Evolutionary conservation across 495 filamentous ascomycete species (phyloP).

Genomic region (Penicillium atrosanguineum): DNA sequence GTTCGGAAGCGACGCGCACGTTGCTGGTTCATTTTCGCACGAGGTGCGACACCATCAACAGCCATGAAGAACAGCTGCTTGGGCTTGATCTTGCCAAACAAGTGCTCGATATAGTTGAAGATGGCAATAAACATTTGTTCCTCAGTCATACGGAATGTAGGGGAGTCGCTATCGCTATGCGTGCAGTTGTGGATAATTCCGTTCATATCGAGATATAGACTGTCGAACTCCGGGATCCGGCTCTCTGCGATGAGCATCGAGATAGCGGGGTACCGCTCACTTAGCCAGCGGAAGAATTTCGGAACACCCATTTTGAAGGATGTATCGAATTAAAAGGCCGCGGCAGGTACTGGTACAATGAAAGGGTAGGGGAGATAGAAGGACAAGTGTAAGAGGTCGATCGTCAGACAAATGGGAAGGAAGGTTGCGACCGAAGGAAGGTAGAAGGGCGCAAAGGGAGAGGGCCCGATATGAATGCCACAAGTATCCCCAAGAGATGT

Average conservation of each 20-base stretch:
- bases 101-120: constrained; percentile 99
- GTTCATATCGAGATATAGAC: constrained; percentile 98
- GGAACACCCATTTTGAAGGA: constrained; percentile 75
- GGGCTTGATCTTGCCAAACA: constrained; percentile 98
- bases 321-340: background rate
- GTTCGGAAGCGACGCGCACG: constrained; percentile 93
- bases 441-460: background rate
- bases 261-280: constrained; percentile 97
- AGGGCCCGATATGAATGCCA: background rate
- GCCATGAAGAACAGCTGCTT: constrained; percentile 99
- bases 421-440: constrained; percentile 4
- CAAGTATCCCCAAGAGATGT: background rate
- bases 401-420: background rate
- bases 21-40: constrained; percentile 99
- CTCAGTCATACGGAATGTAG: constrained; percentile 90
- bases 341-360: background rate
- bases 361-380: background rate
- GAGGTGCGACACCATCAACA: constrained; percentile 93
- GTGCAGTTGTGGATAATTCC: constrained; percentile 99
- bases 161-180: constrained; percentile 88
- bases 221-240: constrained; percentile 98
- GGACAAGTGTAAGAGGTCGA: background rate
- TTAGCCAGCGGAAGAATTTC: constrained; percentile 95
- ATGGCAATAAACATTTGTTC: constrained; percentile 99
- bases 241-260: constrained; percentile 99